A percentile compares a stretch with the other conserved stretches of the same genome.
Conservation (phyloP, 805 yeast species). For the Candida hungchunana region DNA sequence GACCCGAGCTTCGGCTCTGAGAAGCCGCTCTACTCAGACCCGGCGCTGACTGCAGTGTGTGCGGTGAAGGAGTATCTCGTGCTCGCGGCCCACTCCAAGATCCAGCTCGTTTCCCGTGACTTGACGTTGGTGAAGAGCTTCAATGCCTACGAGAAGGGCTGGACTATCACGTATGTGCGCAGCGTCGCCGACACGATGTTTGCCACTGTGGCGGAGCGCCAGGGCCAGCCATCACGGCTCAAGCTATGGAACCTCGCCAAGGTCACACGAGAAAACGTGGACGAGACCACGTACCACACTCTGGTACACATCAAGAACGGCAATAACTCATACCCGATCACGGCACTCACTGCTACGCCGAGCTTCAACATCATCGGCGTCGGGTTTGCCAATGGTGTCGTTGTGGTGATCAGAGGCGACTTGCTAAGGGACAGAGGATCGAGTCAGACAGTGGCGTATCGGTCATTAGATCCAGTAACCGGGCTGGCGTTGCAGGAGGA, state of each 20-base stretch:
- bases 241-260: constrained; percentile 71
- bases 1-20: constrained; percentile 72
- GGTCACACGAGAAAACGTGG: constrained; percentile 32
- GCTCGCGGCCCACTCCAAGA: constrained; percentile 49
- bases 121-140: constrained; percentile 48
- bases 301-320: constrained; percentile 64
- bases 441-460: constrained; percentile 75
- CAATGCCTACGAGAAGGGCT: constrained; percentile 60
- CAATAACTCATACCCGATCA: constrained; percentile 72
- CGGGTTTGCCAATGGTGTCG: constrained; percentile 83
- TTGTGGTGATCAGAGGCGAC: constrained; percentile 83
- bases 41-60: constrained; percentile 60
- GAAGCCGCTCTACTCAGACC: constrained; percentile 73
- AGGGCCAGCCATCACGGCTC: constrained; percentile 63
- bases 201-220: constrained; percentile 70
- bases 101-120: constrained; percentile 54
- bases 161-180: constrained; percentile 56
- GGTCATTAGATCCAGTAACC: constrained; percentile 73
- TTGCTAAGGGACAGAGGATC: constrained; percentile 84
- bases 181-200: constrained; percentile 47
- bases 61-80: constrained; percentile 54
- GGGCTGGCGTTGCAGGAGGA: constrained; percentile 53
- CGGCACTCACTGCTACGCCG: constrained; percentile 51
- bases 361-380: constrained; percentile 64
- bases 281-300: constrained; percentile 49